Percentiles rank a stretch among this genome's conserved stretches.
Evolutionary conservation across 2,329 filamentous ascomycete species (phyloP).

Genomic region (Talaromyces verruculosus): DNA sequence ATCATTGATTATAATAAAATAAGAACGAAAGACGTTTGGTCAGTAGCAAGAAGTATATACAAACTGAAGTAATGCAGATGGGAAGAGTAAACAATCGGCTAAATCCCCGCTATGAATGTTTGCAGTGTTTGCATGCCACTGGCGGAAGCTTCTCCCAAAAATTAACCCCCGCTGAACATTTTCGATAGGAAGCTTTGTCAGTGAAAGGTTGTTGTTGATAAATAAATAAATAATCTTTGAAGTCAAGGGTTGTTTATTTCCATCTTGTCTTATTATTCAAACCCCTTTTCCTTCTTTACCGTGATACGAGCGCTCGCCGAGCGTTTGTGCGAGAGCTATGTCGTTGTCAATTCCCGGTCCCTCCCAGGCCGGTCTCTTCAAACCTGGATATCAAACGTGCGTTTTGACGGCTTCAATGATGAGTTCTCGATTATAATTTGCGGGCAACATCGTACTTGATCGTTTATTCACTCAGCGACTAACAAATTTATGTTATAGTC

Average conservation of each 20-base stretch:
- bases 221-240: background rate
- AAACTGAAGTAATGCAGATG: background rate
- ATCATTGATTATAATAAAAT: background rate
- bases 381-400: conserved; percentile 93
- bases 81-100: conserved; percentile 1
- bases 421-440: background rate
- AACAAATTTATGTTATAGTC: conserved; percentile 56
- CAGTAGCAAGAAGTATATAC: background rate
- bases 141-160: conserved; percentile 20
- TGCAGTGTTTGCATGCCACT: conserved; percentile 19
- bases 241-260: background rate
- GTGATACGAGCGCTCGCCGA: conserved; percentile 10
- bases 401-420: background rate
- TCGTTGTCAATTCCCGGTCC: conserved; percentile 94
- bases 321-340: conserved; percentile 57
- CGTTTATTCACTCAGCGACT: background rate
- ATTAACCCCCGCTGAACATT: conserved; percentile 18
- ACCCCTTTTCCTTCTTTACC: conserved; percentile 17
- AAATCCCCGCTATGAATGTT: conserved; percentile 14
- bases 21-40: background rate
- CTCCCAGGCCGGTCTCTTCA: conserved; percentile 91
- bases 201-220: background rate
- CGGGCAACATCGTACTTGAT: background rate
- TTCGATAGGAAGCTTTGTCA: conserved; percentile 7
- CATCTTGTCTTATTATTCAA: background rate